Base-by-base conservation (phyloP, 176 grass and related monocot species). In the Zea luxurians region DNA sequence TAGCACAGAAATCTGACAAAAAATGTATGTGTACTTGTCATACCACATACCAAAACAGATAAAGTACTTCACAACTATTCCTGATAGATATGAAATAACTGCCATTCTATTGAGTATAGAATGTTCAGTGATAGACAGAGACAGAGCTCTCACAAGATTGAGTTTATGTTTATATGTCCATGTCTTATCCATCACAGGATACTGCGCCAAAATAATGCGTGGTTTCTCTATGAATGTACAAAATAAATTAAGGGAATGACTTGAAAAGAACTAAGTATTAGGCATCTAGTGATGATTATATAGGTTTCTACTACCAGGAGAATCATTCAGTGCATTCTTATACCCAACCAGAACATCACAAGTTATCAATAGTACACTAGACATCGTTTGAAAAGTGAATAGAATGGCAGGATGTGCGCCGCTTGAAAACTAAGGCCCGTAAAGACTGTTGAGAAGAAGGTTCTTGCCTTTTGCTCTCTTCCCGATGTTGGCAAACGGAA, bases 391-490 rank as follows among this genome's bases (percentile, higher is more conserved):
- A 27, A 34, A 35, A 83, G 36, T 8, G 42, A 20, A 68, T 20
- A 59, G 13, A 11, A 16, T 11, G 8, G 35, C 54, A 48, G 41
- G 34, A 34, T 5, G 13, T 4, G 35, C 1, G 9, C 1, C 10
- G 0, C 13, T 5, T 73, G 70, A 40, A 65, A 78, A 59, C 20
- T 41, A 73, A 13, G 16, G 5, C 10, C 40, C 17, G 5, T 3
- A 49, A 61, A 61, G 1, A 38, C 6, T 15, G 70, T n/a, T 20
- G 4, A 62, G 66, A 64, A n/a, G 44, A 64, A 46, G 74, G 8
- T 17, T 4, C 62, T 66, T 84, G 58, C 93, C 93, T 87, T 67
- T 97, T 61, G 88, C 86, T 81, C 46, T 80, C 88, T 89, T 97
- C 64, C 90, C 93, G 13, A 93, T 85, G 55, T 86, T 83, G 27